Base-by-base conservation (phyloP, 192 early-diverging fungal species). In the Backusella circina region DNA sequence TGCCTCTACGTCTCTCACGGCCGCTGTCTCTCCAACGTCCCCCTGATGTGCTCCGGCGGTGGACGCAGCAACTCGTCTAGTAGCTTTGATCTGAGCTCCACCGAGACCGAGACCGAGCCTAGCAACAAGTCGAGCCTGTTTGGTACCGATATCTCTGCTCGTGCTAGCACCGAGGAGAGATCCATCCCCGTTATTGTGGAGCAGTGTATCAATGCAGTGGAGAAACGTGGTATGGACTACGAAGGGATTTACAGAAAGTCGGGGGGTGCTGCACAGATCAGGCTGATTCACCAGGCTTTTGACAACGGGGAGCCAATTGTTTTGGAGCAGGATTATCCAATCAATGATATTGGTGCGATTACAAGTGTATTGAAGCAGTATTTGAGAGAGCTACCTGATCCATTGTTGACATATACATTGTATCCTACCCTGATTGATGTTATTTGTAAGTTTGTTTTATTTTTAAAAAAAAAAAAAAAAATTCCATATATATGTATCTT, bases 191-290 rank as follows among this genome's bases (percentile, higher is more conserved):
- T 88, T 77, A 77, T 95, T 1, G 88, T 95, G 31, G 86, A 88
- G 12, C 83, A 86, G 61, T 92, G 90, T 64, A 82, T 95, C 16
- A 78, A 84, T 36, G 90, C 90, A n/a, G 91, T 95, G 28, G 92
- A 88, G 75, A 41, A 74, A 32, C 77, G 87, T 67, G 87, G 36
- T 64, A 41, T 88, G 88, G 91, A 72, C 50, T 91, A 84, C 64
- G 84, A 94, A 81, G 93, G 93, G 35, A 90, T 94, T 35, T 94
- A 94, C 72, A 92, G 93, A 47, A 89, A 90, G 72, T 91, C 90
- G 0, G 93, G 91, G 7, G 88, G 90, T 71, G 86, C 88, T n/a
- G 86, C 86, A 68, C 90, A 92, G 30, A 88, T 90, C 44, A 83
- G 88, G 39, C 80, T 81, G 31, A 83, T 94, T 57, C 88, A 90